Conservation (phyloP, 495 filamentous ascomycete species). For the Penicillium daleae region DNA sequence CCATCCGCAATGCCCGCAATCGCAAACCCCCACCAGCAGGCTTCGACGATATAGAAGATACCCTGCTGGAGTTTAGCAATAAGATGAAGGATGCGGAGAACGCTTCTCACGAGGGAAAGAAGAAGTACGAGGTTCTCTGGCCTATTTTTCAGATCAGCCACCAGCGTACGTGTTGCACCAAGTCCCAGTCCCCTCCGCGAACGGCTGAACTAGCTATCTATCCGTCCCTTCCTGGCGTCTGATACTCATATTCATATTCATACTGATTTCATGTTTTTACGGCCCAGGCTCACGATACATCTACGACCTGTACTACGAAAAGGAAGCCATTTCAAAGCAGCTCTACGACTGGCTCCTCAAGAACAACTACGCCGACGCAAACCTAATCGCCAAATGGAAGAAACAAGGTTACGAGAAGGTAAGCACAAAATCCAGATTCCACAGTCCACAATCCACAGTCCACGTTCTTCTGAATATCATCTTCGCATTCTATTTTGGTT, state of each 20-base stretch:
- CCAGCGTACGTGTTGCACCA: conserved; percentile 64
- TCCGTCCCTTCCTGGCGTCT: background rate
- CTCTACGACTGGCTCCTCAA: conserved; percentile 97
- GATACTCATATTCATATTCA: background rate
- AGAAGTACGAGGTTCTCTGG: conserved; percentile 89
- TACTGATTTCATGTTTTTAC: conserved; percentile 9
- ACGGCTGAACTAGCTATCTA: background rate
- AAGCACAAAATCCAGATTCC: conserved; percentile 19
- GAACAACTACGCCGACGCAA: conserved; percentile 92
- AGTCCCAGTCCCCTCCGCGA: no score
- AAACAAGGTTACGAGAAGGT: conserved; percentile 99
- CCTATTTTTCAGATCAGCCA: conserved; percentile 97
- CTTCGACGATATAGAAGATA: conserved; percentile 96
- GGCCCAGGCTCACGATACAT: conserved; percentile 77
- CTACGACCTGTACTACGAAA: conserved; percentile 97
- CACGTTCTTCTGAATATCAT: no score
- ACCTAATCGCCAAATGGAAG: conserved; percentile 99
- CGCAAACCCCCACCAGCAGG: conserved; percentile 92
- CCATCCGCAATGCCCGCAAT: conserved; percentile 73
- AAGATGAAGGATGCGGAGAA: conserved; percentile 99
- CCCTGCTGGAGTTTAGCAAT: conserved; percentile 91
- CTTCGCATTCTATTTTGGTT: no score
- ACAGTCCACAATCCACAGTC: no score
- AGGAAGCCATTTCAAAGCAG: conserved; percentile 87
- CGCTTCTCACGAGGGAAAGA: conserved; percentile 72